Evolutionary conservation across 805 yeast genomes (phyloP), one percentile per base, ranked within the genome.

Genomic region (Myxozyma mucilagina): DNA sequence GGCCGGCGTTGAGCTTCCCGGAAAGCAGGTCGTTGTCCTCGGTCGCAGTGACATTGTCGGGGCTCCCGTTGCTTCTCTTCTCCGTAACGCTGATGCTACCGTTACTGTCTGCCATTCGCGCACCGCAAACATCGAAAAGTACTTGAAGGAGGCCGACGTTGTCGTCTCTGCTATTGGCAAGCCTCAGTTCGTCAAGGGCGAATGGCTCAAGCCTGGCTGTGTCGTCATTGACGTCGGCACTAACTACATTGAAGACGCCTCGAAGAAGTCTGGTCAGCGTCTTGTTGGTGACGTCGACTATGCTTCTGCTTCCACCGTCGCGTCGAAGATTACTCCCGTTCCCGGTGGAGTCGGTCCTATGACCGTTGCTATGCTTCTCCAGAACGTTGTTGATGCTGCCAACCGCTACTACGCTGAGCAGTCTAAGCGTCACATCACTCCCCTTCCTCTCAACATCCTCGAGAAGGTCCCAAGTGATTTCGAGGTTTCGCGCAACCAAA

Each of bases 271-370:
- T 29, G 97, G 97, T 24, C 83, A 80, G 70, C 84, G 86, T 72
- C 79, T 93, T 73, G 96, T 90, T n/a, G 99, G 99, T 65, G 99
- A 93, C 74, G 97, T 90, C 47, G 97, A 92, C 70, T 93, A 80
- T 70, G 87, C 79, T 57, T 77, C 85, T 35, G 92, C 90, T 57
- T 75, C 80, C 59, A 73, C 78, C 54, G 81, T 80, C 56, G 94
- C 92, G 2, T 76, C 86, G 11, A 83, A 81, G 68, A 82, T 94
- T 65, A 92, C 98, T 5, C 99, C 99, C 16, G 99, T 93, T 58
- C 99, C 99, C 36, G 98, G 98, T 73, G 98, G 98, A 69, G 98
- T 93, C 65, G 99, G 99, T 44, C 99, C 99, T 66, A 93, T 93
- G 98, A 93, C 99, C 32, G 97, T 93, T 51, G 97, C 97, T 44